These are phyloP conservation scores for Digitaria exilis DNA, from an alignment of 202 grass and related monocot genomes.

Conservation along the genomic window DNA sequence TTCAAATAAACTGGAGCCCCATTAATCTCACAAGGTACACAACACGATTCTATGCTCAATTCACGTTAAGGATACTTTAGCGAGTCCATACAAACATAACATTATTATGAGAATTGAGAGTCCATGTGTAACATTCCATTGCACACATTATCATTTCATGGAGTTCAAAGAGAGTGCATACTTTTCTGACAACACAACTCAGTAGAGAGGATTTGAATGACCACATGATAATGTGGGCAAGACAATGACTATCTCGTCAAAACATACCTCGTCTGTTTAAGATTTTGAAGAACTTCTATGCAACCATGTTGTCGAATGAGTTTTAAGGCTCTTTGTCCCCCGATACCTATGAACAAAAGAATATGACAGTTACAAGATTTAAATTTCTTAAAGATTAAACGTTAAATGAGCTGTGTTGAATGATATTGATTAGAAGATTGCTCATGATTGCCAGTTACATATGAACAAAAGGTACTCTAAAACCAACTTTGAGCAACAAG, in stretches of 20 bases:
- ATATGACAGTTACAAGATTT: conserved; percentile 10
- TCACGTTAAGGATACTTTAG: not conserved
- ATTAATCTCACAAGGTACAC: conserved; percentile 11
- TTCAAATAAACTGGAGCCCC: not conserved
- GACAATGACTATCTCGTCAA: conserved; percentile 19
- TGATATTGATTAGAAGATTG: conserved; percentile 1
- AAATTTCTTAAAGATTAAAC: conserved; percentile 13
- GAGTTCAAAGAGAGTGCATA: not conserved
- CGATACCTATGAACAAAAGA: conserved; percentile 67
- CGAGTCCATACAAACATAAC: conserved; percentile 7
- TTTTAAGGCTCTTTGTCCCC: conserved; percentile 89
- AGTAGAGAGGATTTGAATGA: conserved; percentile 2
- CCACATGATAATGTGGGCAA: not conserved
- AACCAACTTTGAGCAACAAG: conserved; percentile 26
- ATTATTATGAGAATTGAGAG: conserved; percentile 12
- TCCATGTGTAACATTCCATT: not conserved
- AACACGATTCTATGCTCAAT: not conserved
- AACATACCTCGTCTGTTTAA: conserved; percentile 71
- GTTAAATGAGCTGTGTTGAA: not conserved
- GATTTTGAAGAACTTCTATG: conserved; percentile 87
- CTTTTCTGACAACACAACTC: conserved; percentile 24
- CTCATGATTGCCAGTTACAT: conserved; percentile 26
- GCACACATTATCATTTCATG: conserved; percentile 11
- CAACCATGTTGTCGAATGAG: conserved; percentile 84
- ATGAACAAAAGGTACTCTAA: conserved; percentile 11